These are phyloP conservation scores for Sclerotinia sclerotiorum DNA, from an alignment of 2,329 filamentous ascomycete genomes.

Conservation along the genomic window DNA sequence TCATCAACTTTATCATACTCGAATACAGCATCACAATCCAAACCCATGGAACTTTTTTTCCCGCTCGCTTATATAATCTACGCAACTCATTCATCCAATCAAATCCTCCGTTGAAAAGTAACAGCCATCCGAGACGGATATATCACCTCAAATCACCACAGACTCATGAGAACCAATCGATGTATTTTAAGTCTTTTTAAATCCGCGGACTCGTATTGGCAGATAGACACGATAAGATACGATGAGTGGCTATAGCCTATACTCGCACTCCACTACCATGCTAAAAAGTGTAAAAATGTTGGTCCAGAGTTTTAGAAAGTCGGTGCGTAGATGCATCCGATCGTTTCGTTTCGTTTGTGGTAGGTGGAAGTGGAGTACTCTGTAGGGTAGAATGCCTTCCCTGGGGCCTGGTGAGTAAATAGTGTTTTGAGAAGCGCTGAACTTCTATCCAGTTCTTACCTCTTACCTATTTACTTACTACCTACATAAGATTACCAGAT, in stretches of 20 bases:
- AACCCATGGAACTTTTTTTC: slow-evolving; percentile 1
- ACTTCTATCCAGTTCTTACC: neutral
- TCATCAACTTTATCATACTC: neutral
- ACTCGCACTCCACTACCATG: no score
- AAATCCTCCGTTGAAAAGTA: neutral
- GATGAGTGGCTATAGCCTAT: no score
- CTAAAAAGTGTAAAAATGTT: no score
- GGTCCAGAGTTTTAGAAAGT: no score
- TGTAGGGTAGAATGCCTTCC: neutral
- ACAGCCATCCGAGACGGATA: no score
- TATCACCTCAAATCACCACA: no score
- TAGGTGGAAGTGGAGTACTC: no score
- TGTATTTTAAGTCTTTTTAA: no score
- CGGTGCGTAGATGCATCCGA: no score
- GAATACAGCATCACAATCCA: neutral
- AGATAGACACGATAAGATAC: no score
- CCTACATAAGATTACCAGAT: neutral
- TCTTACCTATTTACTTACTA: neutral
- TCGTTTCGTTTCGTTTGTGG: neutral
- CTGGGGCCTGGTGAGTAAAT: neutral
- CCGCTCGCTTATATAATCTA: slow-evolving; percentile 4
- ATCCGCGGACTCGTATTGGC: no score
- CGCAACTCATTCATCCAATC: neutral
- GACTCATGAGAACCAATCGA: no score
- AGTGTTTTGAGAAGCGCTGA: slow-evolving; percentile 5